Evolutionary conservation across 805 yeast genomes (phyloP).

Genomic region (Lipomyces yamanashiensis): DNA sequence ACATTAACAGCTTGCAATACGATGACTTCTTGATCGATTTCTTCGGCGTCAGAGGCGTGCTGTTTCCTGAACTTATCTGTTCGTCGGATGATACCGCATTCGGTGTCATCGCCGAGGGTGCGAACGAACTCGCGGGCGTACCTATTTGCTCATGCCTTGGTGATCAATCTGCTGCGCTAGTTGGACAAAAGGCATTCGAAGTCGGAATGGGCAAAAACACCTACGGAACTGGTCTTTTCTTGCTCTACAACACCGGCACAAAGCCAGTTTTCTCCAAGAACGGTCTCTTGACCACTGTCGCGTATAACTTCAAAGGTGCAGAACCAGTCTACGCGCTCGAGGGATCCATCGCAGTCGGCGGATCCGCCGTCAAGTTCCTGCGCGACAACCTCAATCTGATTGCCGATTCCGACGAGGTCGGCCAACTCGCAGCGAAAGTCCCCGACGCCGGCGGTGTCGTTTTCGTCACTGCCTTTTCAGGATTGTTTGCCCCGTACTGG

Average conservation of each 20-base stretch:
- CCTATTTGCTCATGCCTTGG: slow-evolving; percentile 92
- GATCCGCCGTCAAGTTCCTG: slow-evolving; percentile 91
- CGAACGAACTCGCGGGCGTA: slow-evolving; percentile 57
- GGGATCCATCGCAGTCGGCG: slow-evolving; percentile 96
- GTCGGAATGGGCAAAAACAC: slow-evolving; percentile 92
- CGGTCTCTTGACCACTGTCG: slow-evolving; percentile 88
- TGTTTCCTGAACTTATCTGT: slow-evolving; percentile 77
- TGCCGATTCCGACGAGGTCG: slow-evolving; percentile 81
- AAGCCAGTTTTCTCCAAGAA: slow-evolving; percentile 70
- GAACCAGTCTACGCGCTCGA: slow-evolving; percentile 87
- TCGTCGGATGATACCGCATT: slow-evolving; percentile 66
- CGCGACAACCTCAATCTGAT: slow-evolving; percentile 86
- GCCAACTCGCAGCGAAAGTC: slow-evolving; percentile 85
- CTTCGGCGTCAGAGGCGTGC: slow-evolving; percentile 70
- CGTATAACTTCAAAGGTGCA: slow-evolving; percentile 80
- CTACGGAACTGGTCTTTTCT: slow-evolving; percentile 94
- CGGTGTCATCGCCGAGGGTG: slow-evolving; percentile 62
- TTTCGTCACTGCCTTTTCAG: slow-evolving; percentile 93
- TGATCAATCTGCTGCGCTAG: slow-evolving; percentile 91
- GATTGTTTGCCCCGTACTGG: slow-evolving; percentile 96
- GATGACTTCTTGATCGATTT: slow-evolving; percentile 75
- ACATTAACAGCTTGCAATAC: slow-evolving; percentile 72
- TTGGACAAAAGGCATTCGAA: slow-evolving; percentile 85
- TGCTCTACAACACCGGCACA: slow-evolving; percentile 84
- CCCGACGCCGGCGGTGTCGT: slow-evolving; percentile 86